Conservation (phyloP, 768 basidiomycete genomes). For the Scleroderma bovista region DNA sequence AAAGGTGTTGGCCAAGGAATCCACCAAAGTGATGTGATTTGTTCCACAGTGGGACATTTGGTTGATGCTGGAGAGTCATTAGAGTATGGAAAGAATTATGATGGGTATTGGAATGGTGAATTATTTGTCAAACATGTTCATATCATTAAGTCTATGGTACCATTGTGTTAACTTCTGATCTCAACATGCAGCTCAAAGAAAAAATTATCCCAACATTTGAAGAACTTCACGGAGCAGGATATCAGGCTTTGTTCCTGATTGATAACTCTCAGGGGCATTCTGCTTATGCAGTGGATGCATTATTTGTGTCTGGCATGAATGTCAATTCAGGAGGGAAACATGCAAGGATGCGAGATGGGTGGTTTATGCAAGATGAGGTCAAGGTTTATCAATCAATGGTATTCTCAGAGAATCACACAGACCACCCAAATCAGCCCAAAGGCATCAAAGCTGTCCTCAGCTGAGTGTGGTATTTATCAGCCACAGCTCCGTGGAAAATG, state of each 20-base stretch:
- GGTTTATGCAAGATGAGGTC: conserved; percentile 8
- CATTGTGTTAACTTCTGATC: background rate
- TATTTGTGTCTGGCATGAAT: too few relatives aligned
- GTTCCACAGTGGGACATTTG: conserved; percentile 28
- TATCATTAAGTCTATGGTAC: too few relatives aligned
- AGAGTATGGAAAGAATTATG: conserved; percentile 41
- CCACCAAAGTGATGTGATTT: conserved; percentile 35
- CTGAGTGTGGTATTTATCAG: background rate
- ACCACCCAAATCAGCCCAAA: conserved; percentile 24
- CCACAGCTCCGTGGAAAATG: too few relatives aligned
- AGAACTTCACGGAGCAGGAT: too few relatives aligned
- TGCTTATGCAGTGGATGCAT: too few relatives aligned
- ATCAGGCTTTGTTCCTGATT: too few relatives aligned
- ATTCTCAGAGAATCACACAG: conserved; percentile 29
- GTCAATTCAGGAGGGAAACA: too few relatives aligned
- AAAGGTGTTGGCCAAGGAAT: conserved; percentile 35
- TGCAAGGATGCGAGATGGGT: too few relatives aligned
- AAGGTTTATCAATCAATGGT: conserved; percentile 26
- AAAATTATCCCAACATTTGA: too few relatives aligned
- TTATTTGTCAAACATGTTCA: conserved; percentile 33
- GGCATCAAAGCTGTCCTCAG: conserved; percentile 26
- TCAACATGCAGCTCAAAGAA: too few relatives aligned
- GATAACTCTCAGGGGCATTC: too few relatives aligned
- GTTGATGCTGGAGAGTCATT: conserved; percentile 25
- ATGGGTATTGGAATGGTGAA: too few relatives aligned